Evolutionary conservation across 1,284 basidiomycete species (phyloP).

Genomic region (Ganoderma leucocontextum): DNA sequence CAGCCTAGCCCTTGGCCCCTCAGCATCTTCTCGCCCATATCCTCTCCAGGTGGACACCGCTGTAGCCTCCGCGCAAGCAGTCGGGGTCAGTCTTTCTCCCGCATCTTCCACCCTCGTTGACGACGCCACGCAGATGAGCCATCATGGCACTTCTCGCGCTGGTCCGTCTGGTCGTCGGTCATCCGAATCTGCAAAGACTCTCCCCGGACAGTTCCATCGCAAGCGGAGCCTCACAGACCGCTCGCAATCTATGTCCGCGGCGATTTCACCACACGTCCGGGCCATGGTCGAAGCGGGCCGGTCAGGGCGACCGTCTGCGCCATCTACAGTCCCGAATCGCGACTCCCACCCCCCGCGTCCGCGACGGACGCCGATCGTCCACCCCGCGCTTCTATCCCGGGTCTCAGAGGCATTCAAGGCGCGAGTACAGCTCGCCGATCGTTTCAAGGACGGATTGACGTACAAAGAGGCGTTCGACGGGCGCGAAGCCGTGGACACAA

Average conservation of each 20-base stretch:
- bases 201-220: conserved; percentile 57
- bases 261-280: conserved; percentile 50
- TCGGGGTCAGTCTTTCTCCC: conserved; percentile 58
- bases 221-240: conserved; percentile 71
- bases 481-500: conserved; percentile 94
- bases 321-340: conserved; percentile 49
- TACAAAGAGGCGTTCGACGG: conserved; percentile 98
- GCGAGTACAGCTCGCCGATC: conserved; percentile 80
- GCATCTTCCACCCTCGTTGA: conserved; percentile 61
- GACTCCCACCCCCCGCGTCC: conserved; percentile 53
- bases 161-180: conserved; percentile 52
- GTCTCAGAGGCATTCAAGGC: conserved; percentile 94
- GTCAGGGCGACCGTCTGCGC: conserved; percentile 48
- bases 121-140: conserved; percentile 42
- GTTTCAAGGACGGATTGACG: conserved; percentile 93
- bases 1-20: conserved; percentile 28
- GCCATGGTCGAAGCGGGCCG: conserved; percentile 42
- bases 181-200: conserved; percentile 61
- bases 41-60: conserved; percentile 59
- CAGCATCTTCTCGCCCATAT: conserved; percentile 49
- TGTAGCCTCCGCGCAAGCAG: conserved; percentile 41
- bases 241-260: conserved; percentile 71
- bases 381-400: conserved; percentile 93
- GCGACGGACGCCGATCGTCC: conserved; percentile 79
- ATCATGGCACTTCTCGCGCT: conserved; percentile 11